Conservation (phyloP, 2,329 filamentous ascomycete species). For the Phialocephala subalpina region DNA sequence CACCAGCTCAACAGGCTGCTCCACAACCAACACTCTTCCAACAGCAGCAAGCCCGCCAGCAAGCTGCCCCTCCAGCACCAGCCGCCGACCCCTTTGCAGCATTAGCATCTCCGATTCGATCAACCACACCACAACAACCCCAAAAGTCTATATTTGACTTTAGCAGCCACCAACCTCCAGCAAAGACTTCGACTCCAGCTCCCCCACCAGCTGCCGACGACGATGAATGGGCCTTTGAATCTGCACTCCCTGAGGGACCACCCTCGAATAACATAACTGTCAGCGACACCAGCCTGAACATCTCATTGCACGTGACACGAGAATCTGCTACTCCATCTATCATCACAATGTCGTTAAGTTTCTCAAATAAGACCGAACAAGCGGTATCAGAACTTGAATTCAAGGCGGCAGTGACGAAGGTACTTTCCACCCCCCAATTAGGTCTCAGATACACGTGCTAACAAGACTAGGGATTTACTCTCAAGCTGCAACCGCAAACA, state of each 20-base stretch:
- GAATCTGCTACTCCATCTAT: constrained; percentile 48
- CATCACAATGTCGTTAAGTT: constrained; percentile 78
- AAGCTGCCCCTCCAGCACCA: constrained; percentile 49
- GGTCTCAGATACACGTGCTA: not conserved
- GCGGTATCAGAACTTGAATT: constrained; percentile 84
- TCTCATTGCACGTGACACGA: constrained; percentile 77
- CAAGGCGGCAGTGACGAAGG: constrained; percentile 93
- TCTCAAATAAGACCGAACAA: constrained; percentile 80
- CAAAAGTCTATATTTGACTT: constrained; percentile 56
- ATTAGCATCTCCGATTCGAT: constrained; percentile 53
- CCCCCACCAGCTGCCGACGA: constrained; percentile 67
- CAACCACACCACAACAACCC: constrained; percentile 57
- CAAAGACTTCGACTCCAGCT: constrained; percentile 42
- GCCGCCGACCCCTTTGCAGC: constrained; percentile 65
- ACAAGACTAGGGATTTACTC: constrained; percentile 72
- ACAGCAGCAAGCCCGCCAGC: constrained; percentile 39
- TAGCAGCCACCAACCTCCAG: constrained; percentile 46
- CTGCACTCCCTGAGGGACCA: constrained; percentile 74
- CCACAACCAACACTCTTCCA: constrained; percentile 59
- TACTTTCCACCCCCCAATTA: constrained; percentile 48
- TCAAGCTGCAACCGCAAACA: constrained; percentile 86
- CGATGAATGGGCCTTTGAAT: constrained; percentile 95
- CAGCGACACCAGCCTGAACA: constrained; percentile 73
- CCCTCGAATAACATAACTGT: constrained; percentile 67
- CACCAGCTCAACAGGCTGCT: constrained; percentile 58